A percentile compares a stretch with the other conserved stretches of the same genome.
Evolutionary conservation across 225 moss, liverwort and hornwort genomes (phyloP).

Genomic region (Pleurozium schreberi): DNA sequence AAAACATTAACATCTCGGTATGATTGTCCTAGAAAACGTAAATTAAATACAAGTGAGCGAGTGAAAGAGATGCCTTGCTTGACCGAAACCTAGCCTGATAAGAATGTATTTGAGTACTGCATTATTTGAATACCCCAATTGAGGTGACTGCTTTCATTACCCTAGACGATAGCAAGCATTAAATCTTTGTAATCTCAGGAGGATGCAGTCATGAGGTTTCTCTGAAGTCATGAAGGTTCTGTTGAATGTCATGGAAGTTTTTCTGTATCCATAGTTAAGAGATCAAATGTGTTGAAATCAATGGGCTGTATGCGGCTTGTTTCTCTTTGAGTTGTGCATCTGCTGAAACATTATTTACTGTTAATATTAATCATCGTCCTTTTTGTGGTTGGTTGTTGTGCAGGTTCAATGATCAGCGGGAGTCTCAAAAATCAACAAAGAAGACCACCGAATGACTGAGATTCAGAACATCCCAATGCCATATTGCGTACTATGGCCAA

Average conservation of each 20-base stretch:
- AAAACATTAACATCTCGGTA: slow-evolving; percentile 15
- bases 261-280: neutral
- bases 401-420: slow-evolving; percentile 6
- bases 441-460: neutral
- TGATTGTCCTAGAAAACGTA: neutral
- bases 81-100: neutral
- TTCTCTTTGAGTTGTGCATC: neutral
- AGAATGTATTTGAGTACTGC: neutral
- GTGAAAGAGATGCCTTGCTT: neutral
- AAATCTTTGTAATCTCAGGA: neutral
- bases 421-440: neutral
- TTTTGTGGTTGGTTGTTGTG: neutral
- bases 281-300: neutral
- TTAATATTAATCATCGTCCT: neutral
- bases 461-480: neutral
- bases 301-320: neutral
- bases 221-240: neutral
- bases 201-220: neutral
- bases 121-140: neutral
- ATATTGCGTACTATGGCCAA: no score
- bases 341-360: neutral
- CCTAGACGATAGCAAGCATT: neutral
- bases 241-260: neutral
- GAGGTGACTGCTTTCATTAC: neutral
- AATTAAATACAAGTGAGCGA: neutral